Conservation (phyloP, 306 rosid genomes). For the Parietaria judaica region DNA sequence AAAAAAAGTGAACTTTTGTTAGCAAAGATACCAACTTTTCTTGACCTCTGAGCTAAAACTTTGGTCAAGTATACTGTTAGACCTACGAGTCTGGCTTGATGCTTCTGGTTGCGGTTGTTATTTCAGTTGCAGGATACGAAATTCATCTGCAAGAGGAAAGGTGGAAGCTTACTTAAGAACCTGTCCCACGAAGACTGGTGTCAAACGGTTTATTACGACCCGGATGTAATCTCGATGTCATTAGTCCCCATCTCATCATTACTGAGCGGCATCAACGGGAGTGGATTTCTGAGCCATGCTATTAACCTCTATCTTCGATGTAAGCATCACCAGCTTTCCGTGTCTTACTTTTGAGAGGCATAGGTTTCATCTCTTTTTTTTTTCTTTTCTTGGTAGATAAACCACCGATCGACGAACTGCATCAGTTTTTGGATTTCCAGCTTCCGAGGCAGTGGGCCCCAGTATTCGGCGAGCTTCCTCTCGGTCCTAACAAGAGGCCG, state of each 20-base stretch:
- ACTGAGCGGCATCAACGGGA: slow-evolving; percentile 76
- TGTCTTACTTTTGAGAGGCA: neutral
- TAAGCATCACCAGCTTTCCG: slow-evolving; percentile 27
- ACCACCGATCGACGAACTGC: slow-evolving; percentile 57
- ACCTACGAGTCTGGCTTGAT: too few relatives aligned
- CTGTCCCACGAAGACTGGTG: slow-evolving; percentile 63
- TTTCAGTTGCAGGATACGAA: slow-evolving; percentile 65
- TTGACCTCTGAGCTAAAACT: too few relatives aligned
- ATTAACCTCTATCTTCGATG: slow-evolving; percentile 86
- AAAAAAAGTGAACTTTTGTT: neutral
- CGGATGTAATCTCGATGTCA: slow-evolving; percentile 79
- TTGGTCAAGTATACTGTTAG: too few relatives aligned
- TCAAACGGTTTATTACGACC: slow-evolving; percentile 58
- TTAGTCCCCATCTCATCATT: slow-evolving; percentile 76
- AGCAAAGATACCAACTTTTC: too few relatives aligned
- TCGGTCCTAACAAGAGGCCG: slow-evolving; percentile 65
- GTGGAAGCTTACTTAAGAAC: slow-evolving; percentile 47
- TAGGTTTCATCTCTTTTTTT: neutral
- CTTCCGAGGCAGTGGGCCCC: slow-evolving; percentile 90
- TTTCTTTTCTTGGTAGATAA: slow-evolving; percentile 38
- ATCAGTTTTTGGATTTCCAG: slow-evolving; percentile 75
- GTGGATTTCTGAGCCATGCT: slow-evolving; percentile 83
- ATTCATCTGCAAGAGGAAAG: slow-evolving; percentile 68
- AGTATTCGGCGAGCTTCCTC: slow-evolving; percentile 72
- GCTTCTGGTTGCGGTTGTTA: slow-evolving; percentile 6